phyloP scores from a whole-genome alignment of 306 rosid genomes.

The Pyrus bretschneideri region DNA sequence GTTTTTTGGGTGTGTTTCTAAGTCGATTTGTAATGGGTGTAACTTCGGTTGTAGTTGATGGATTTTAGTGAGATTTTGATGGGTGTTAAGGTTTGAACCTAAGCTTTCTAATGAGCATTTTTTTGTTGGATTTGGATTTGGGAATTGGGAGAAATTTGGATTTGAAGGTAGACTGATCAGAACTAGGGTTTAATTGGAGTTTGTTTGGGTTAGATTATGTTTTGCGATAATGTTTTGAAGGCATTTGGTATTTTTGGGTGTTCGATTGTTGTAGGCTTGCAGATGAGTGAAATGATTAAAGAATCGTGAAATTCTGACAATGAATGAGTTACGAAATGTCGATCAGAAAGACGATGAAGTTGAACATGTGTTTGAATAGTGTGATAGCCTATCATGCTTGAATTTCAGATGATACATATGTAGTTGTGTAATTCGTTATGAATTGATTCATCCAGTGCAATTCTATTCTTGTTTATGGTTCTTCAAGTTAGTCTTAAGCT shows the following conservation, averaged over 20 bases:
- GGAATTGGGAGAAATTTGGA: neutral
- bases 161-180: constrained; percentile 4
- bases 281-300: neutral
- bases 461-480: neutral
- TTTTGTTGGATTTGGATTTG: neutral
- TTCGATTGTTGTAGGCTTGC: neutral
- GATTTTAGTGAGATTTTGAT: constrained; percentile 1
- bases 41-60: neutral
- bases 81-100: neutral
- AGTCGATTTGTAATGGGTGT: constrained; percentile 13
- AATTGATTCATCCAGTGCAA: neutral
- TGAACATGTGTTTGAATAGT: neutral
- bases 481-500: neutral
- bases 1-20: constrained; percentile 23
- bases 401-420: neutral
- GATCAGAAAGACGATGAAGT: neutral
- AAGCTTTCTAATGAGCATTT: constrained; percentile 3
- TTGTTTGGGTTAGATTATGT: neutral
- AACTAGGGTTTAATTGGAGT: neutral
- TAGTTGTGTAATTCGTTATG: neutral
- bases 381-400: neutral
- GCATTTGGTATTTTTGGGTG: neutral
- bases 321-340: neutral
- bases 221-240: neutral
- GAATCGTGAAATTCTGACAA: neutral